Evolutionary conservation across 192 early-diverging fungal genomes (phyloP), one percentile per base, ranked within the genome.

Genomic region (Umbelopsis sp.): DNA sequence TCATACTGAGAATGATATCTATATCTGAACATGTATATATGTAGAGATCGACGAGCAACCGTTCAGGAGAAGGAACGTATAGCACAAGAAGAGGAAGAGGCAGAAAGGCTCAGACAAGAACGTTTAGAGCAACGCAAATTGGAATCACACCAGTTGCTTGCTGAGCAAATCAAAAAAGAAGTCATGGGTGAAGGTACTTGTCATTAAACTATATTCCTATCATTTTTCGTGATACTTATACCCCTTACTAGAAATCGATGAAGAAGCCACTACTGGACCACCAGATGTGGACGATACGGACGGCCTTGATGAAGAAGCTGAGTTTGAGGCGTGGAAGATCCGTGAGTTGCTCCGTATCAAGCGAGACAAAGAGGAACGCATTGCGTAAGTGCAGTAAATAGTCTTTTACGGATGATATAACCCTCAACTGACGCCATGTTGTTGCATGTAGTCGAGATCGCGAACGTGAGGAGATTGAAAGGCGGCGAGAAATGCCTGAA

Each of bases 281-380:
- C 69, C 69, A 15, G 87, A 88, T 25, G 87, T 95, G 0, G 96
- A 97, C 78, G 97, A 99, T 83, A 95, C 93, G 0, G 97, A 99
- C 80, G 92, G 88, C 20, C 27, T 94, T 6, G 90, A 98, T 72
- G 90, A 93, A 64, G 89, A 91, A 22, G 93, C 89, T 7, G 97
- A 99, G 78, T 94, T 89, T 81, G 91, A 90, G 46, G 88, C 89
- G 0, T 99, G 97, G 97, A 93, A 91, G 71, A 79, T 95, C 23
- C 91, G 97, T 44, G 96, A 99, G 77, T 75, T 97, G 51, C 83
- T 77, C 52, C 86, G 97, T 58, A 90, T 98, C 71, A 94, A 96
- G 64, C 89, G 95, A 30, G 95, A 98, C 76, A 84, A 89, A 55
- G 89, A 91, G 69, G 92, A 91, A 52, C 74, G 86, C 30, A 88